A percentile compares a stretch with the other conserved stretches of the same genome.
Conservation (phyloP, 306 rosid genomes). For the Arachis stenosperma region DNA sequence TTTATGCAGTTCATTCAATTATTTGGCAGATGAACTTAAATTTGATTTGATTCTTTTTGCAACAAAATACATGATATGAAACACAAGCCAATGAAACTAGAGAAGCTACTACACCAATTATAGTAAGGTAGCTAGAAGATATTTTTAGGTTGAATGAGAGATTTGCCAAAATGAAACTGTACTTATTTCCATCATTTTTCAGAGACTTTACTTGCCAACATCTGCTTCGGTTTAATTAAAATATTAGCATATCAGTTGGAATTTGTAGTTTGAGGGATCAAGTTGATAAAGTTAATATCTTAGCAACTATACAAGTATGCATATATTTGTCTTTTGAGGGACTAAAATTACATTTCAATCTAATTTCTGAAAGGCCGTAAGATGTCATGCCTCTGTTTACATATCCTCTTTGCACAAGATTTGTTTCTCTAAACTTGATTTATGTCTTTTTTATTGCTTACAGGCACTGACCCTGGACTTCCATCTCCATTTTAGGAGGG, state of each 20-base stretch:
- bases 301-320: background rate
- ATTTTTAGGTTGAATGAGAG: slow-evolving; percentile 89
- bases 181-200: slow-evolving; percentile 45
- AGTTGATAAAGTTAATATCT: too few species aligned
- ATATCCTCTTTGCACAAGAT: slow-evolving; percentile 7
- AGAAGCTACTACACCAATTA: slow-evolving; percentile 87
- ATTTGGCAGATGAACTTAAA: slow-evolving; percentile 33
- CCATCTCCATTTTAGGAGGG: too few species aligned
- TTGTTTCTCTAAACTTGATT: slow-evolving; percentile 28
- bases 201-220: background rate
- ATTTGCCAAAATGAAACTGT: slow-evolving; percentile 97
- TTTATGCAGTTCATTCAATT: slow-evolving; percentile 23
- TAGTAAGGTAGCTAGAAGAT: slow-evolving; percentile 98
- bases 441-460: background rate
- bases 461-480: too few species aligned
- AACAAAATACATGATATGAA: slow-evolving; percentile 77
- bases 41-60: slow-evolving; percentile 1
- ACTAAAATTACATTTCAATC: background rate
- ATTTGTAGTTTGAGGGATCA: background rate
- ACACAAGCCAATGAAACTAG: slow-evolving; percentile 95
- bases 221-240: slow-evolving; percentile 21
- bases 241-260: background rate
- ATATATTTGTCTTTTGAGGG: background rate
- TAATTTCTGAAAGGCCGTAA: slow-evolving; percentile 20
- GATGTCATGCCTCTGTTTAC: slow-evolving; percentile 13